Evolutionary conservation across 768 basidiomycete genomes (phyloP).

Genomic region (Rickenella mellea): DNA sequence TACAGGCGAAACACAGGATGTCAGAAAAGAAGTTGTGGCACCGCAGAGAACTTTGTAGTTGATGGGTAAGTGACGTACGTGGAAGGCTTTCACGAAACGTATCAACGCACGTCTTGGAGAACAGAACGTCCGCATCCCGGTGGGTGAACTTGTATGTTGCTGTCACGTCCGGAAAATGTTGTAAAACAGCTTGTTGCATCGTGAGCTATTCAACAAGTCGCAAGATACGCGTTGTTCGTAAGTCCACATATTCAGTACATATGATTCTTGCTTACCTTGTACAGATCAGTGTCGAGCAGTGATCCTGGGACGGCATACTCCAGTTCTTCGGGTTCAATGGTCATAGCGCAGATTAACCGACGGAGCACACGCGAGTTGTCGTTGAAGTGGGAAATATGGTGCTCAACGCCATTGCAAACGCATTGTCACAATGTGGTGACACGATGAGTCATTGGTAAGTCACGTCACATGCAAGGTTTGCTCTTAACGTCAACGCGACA

Average conservation of each 20-base stretch:
- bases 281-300: constrained; percentile 87
- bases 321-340: too few relatives aligned
- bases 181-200: constrained; percentile 89
- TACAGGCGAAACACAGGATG: background rate
- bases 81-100: constrained; percentile 44
- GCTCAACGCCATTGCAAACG: too few relatives aligned
- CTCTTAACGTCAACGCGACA: too few relatives aligned
- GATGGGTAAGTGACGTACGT: constrained; percentile 29
- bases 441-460: too few relatives aligned
- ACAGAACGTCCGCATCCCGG: constrained; percentile 53
- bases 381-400: too few relatives aligned
- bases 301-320: constrained; percentile 33
- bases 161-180: constrained; percentile 63
- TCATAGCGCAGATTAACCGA: too few relatives aligned
- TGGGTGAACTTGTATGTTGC: constrained; percentile 78
- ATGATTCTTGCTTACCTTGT: constrained; percentile 87
- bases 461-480: too few relatives aligned
- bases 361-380: too few relatives aligned
- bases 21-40: background rate
- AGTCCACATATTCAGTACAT: constrained; percentile 1
- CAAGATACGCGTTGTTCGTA: background rate
- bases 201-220: constrained; percentile 47
- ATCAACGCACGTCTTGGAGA: constrained; percentile 58
- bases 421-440: too few relatives aligned
- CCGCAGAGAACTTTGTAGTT: constrained; percentile 2